Base-by-base conservation (phyloP, 306 rosid genomes). In the Astragalus membranaceus region DNA sequence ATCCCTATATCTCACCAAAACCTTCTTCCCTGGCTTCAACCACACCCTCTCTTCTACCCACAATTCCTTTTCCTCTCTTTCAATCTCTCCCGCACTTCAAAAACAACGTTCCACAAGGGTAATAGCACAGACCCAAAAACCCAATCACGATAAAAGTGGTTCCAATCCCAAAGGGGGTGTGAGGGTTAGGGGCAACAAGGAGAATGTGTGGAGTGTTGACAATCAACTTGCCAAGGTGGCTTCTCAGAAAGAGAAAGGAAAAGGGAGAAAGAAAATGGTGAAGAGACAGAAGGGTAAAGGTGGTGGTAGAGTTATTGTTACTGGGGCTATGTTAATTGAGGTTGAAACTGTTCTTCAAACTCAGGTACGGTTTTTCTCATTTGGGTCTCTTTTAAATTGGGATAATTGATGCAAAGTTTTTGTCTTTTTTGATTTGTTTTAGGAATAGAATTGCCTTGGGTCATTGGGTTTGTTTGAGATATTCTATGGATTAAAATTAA, bases 131-230 rank as follows among this genome's bases (percentile, higher is more conserved):
- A 39, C 81, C 67, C 82, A 64, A 11, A 83, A 79, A 69, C 78
- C 81, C 66, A 54, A 59, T 64, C 42, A 42, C 61, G 74, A 29
- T 52, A 73, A 61, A 65, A 15, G 73, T 32, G 76, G 63, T 12
- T 53, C 70, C 26, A 81, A 75, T 12, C 58, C 70, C 26, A 81
- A 75, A 29, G 66, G 49, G 23, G 73, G 77, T 17, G 8, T 29
- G 30, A 76, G 58, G 10, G 66, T 80, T 30, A 87, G 73, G 83
- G 96, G 97, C 3, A 84, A 84, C 74, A 81, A 88, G 79, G 96
- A 87, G 4, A 94, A 94, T 58, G 88, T 88, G 12, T 93, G 98
- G 98, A 90, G 98, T 73, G 42, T 90, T 16, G 98, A 93, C 75
- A 90, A 93, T 36, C 85, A 92, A 32, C 72, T 83, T 10, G 85